Conservation (phyloP, 2,329 filamentous ascomycete species). For the Penicillium fuscoglaucum region DNA sequence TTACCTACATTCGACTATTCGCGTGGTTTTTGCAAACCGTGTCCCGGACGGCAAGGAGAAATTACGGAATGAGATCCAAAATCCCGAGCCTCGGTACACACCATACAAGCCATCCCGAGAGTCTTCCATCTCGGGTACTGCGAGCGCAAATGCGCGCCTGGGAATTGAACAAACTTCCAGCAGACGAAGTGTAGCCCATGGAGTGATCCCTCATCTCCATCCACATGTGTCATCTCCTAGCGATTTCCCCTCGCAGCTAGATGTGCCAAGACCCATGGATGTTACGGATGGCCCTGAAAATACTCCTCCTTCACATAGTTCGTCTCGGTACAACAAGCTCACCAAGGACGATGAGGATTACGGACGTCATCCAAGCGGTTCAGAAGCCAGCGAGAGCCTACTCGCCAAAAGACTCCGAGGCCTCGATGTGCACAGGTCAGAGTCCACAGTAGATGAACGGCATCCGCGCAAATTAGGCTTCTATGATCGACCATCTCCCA, state of each 20-base stretch:
- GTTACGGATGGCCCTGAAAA: constrained; percentile 24
- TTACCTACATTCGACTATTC: constrained; percentile 87
- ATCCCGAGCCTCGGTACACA: constrained; percentile 83
- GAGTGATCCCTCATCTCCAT: constrained; percentile 13
- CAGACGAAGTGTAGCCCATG: constrained; percentile 57
- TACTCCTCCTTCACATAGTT: constrained; percentile 30
- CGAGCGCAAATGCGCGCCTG: constrained; percentile 51
- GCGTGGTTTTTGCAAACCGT: constrained; percentile 94
- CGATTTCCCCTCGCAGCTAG: constrained; percentile 15
- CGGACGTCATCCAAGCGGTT: constrained; percentile 54
- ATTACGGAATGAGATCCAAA: constrained; percentile 82
- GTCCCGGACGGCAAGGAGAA: constrained; percentile 95
- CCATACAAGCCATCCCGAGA: constrained; percentile 70
- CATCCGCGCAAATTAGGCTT: neutral
- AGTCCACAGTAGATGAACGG: constrained; percentile 17
- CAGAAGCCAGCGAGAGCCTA: constrained; percentile 61
- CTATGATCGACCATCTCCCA: neutral
- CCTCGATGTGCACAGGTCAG: constrained; percentile 52
- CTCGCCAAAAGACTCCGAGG: constrained; percentile 68
- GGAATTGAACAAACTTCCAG: constrained; percentile 62
- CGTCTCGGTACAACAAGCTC: constrained; percentile 64
- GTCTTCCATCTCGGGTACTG: constrained; percentile 28
- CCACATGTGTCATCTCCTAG: constrained; percentile 15
- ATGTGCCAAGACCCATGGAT: constrained; percentile 9
- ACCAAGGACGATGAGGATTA: constrained; percentile 65